Percentiles rank a stretch among this genome's conserved stretches.
Evolutionary conservation across 2,329 filamentous ascomycete genomes (phyloP).

Genomic region (Sporothrix luriei): DNA sequence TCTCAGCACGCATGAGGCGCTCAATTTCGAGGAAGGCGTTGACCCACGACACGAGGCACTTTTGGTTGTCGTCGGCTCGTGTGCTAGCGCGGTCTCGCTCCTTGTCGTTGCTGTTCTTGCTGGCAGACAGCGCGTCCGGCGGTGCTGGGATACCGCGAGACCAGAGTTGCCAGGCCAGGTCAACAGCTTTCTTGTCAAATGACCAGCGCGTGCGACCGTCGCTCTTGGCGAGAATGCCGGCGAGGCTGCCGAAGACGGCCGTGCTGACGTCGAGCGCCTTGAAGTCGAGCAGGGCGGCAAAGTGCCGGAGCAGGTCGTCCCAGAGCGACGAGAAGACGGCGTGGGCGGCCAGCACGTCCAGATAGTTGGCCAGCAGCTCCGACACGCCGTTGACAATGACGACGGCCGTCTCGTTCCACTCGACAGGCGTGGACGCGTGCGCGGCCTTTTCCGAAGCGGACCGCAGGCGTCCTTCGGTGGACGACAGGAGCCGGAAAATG

Average conservation of each 20-base stretch:
- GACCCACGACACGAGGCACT: conserved; percentile 83
- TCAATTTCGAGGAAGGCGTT: conserved; percentile 76
- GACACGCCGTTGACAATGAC: conserved; percentile 74
- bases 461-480: conserved; percentile 63
- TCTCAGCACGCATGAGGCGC: conserved; percentile 65
- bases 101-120: background rate
- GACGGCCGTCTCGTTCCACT: conserved; percentile 75
- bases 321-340: conserved; percentile 72
- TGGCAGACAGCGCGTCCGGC: conserved; percentile 44
- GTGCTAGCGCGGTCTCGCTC: conserved; percentile 44
- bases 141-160: conserved; percentile 63
- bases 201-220: conserved; percentile 48
- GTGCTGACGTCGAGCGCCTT: conserved; percentile 70
- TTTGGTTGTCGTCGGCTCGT: conserved; percentile 68
- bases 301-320: conserved; percentile 70
- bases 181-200: conserved; percentile 57
- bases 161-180: conserved; percentile 71
- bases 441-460: conserved; percentile 44
- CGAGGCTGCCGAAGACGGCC: conserved; percentile 68
- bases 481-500: conserved; percentile 74
- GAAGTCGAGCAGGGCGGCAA: conserved; percentile 66
- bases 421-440: conserved; percentile 51
- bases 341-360: conserved; percentile 69
- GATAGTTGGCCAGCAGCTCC: conserved; percentile 72
- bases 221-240: conserved; percentile 61